Conservation (phyloP, 192 early-diverging fungal species). For the Phlyctochytrium bullatum region DNA sequence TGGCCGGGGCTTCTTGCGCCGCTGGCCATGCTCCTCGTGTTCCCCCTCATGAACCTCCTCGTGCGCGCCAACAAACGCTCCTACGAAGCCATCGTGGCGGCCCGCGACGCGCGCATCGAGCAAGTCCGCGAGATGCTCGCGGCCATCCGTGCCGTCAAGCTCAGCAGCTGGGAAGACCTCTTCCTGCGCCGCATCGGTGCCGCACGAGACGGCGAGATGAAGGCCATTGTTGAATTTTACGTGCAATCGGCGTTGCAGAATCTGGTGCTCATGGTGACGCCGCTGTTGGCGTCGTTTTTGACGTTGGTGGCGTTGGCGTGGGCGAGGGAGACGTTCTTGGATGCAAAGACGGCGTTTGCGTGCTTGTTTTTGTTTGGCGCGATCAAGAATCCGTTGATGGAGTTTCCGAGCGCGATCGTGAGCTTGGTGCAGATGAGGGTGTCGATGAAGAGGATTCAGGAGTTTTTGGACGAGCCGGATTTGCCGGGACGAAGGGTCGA, state of each 20-base stretch:
- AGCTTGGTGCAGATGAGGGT: conserved; percentile 34
- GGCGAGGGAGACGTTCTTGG: conserved; percentile 55
- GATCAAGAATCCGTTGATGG: conserved; percentile 49
- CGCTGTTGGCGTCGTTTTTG: conserved; percentile 53
- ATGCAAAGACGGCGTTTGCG: conserved; percentile 66
- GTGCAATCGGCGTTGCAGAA: conserved; percentile 15
- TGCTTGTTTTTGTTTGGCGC: conserved; percentile 61
- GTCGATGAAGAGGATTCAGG: conserved; percentile 14
- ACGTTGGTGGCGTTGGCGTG: conserved; percentile 59
- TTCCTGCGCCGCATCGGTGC: conserved; percentile 26
- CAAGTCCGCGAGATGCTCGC: conserved; percentile 64
- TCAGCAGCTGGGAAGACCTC: conserved; percentile 28
- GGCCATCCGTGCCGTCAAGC: conserved; percentile 42
- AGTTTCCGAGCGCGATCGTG: conserved; percentile 59
- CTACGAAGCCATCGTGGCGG: conserved; percentile 41
- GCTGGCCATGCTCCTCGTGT: conserved; percentile 15
- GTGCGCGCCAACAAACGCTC: conserved; percentile 18
- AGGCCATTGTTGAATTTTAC: conserved; percentile 14
- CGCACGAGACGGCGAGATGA: conserved; percentile 30
- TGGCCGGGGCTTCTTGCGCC: conserved; percentile 30
- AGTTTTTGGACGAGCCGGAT: conserved; percentile 21
- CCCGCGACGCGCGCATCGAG: conserved; percentile 60
- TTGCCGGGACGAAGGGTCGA: conserved; percentile 6
- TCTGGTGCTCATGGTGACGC: conserved; percentile 29
- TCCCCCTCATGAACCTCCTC: conserved; percentile 17